Conservation (phyloP, 805 yeast genomes). For the Kregervanrija fluxuum region DNA sequence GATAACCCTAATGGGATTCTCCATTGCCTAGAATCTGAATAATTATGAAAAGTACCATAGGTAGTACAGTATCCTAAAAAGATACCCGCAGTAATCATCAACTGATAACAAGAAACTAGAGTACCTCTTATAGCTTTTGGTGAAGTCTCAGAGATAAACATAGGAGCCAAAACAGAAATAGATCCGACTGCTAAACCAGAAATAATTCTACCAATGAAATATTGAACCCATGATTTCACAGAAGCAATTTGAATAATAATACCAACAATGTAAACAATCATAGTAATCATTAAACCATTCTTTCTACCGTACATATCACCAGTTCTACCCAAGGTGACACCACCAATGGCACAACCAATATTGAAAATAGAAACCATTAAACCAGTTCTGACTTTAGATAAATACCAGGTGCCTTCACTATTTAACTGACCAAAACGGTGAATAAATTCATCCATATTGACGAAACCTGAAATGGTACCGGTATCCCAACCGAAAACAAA, state of each 20-base stretch:
- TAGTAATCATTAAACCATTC: slow-evolving; percentile 43
- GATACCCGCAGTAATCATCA: slow-evolving; percentile 65
- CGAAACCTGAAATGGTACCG: slow-evolving; percentile 70
- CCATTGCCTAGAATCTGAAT: slow-evolving; percentile 51
- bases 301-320: slow-evolving; percentile 61
- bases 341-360: slow-evolving; percentile 70
- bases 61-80: slow-evolving; percentile 63
- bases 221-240: slow-evolving; percentile 50
- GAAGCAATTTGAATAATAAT: slow-evolving; percentile 55
- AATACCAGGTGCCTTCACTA: slow-evolving; percentile 32
- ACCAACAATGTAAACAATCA: slow-evolving; percentile 55
- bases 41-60: slow-evolving; percentile 50
- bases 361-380: slow-evolving; percentile 65
- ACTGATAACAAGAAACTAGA: slow-evolving; percentile 61
- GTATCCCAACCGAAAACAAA: slow-evolving; percentile 75
- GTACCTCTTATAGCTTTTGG: slow-evolving; percentile 70
- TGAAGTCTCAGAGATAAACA: slow-evolving; percentile 61
- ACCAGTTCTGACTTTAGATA: slow-evolving; percentile 50
- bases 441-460: slow-evolving; percentile 52
- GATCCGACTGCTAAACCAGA: slow-evolving; percentile 52
- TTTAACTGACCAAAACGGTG: slow-evolving; percentile 42
- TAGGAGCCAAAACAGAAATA: slow-evolving; percentile 45
- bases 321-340: slow-evolving; percentile 46
- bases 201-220: slow-evolving; percentile 53
- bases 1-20: slow-evolving; percentile 52